These are phyloP conservation scores for Elsinoe fawcettii DNA, from an alignment of 2,329 filamentous ascomycete genomes.

Conservation along the genomic window DNA sequence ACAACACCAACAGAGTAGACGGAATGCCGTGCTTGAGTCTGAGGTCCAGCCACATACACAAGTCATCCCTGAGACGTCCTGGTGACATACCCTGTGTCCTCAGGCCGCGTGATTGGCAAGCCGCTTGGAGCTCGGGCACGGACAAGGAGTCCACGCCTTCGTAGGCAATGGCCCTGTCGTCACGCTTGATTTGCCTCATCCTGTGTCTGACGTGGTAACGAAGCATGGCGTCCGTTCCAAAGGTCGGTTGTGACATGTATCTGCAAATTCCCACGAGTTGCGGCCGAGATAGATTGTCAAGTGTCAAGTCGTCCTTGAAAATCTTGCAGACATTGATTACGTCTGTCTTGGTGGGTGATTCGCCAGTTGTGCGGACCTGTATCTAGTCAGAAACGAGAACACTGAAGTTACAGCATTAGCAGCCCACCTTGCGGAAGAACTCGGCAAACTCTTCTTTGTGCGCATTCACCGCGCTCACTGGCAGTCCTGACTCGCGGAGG, in stretches of 20 bases:
- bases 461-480: constrained; percentile 72
- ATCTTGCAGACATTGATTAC: constrained; percentile 99
- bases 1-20: constrained; percentile 87
- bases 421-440: constrained; percentile 84
- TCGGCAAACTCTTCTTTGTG: constrained; percentile 84
- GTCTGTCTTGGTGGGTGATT: constrained; percentile 78
- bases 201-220: constrained; percentile 94
- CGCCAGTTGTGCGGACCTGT: constrained; percentile 65
- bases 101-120: constrained; percentile 84
- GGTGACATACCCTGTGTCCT: constrained; percentile 89
- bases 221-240: constrained; percentile 95
- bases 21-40: constrained; percentile 92
- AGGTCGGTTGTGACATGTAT: constrained; percentile 96
- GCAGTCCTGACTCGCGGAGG: constrained; percentile 84
- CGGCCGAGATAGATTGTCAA: constrained; percentile 92
- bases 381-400: constrained; percentile 18
- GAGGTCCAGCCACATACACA: constrained; percentile 89
- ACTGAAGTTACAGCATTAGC: neutral
- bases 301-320: constrained; percentile 93
- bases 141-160: constrained; percentile 90
- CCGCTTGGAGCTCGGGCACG: constrained; percentile 86
- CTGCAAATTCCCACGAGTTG: constrained; percentile 96
- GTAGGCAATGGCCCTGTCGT: constrained; percentile 87
- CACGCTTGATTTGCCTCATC: constrained; percentile 98
- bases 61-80: constrained; percentile 75